These are phyloP conservation scores for Hsuehochloa calcarea DNA, from an alignment of 176 grass and related monocot genomes.

Conservation along the genomic window DNA sequence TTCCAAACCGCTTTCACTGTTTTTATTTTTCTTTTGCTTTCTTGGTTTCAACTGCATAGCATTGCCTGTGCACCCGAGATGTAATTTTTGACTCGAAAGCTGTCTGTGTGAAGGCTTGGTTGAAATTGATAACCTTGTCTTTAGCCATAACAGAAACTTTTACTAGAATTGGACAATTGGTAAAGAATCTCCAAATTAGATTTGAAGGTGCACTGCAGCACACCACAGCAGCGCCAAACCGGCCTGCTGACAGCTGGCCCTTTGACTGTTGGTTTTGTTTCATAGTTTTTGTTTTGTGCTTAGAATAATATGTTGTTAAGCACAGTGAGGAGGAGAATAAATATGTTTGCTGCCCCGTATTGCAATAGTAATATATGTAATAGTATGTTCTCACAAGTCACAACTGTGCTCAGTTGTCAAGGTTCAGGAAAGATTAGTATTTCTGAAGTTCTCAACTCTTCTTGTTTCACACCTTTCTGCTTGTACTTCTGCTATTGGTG, in stretches of 20 bases:
- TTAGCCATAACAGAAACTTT: background rate
- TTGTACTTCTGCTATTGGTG: slow-evolving; percentile 19
- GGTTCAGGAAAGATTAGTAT: background rate
- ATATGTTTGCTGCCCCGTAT: background rate
- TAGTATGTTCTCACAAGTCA: slow-evolving; percentile 2
- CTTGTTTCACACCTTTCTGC: background rate
- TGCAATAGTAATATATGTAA: background rate
- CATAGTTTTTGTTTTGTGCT: background rate
- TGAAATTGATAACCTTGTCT: background rate
- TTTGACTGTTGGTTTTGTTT: background rate
- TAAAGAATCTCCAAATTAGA: background rate
- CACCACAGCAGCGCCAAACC: background rate
- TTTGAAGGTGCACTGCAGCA: background rate
- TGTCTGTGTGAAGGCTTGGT: background rate
- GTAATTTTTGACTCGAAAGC: background rate
- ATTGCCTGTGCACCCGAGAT: background rate
- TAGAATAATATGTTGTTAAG: slow-evolving; percentile 14
- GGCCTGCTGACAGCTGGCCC: background rate
- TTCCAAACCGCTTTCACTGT: background rate
- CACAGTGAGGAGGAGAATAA: background rate
- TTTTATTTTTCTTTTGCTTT: slow-evolving; percentile 6
- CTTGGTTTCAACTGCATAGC: background rate
- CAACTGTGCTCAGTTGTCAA: background rate
- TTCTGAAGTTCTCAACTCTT: slow-evolving; percentile 16
- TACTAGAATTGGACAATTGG: background rate